Percentiles rank a stretch among this genome's conserved stretches.
Conservation (phyloP, 148 eudicot genomes). For the Silene latifolia region DNA sequence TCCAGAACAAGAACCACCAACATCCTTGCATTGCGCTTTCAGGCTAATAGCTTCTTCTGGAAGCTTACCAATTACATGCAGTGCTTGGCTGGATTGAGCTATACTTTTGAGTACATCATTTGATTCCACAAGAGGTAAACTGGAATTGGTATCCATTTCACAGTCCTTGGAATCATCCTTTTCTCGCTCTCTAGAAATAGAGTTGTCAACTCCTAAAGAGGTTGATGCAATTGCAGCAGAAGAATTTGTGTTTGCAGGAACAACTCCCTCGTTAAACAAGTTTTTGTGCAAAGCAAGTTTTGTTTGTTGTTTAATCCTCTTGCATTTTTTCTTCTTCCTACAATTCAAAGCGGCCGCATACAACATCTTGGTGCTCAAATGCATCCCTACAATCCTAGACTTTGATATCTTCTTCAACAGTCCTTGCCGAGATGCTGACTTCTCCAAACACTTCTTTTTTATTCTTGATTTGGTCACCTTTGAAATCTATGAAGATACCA, state of each 20-base stretch:
- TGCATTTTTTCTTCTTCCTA: slow-evolving; percentile 49
- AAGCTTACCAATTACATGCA: slow-evolving; percentile 27
- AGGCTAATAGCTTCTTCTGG: slow-evolving; percentile 13
- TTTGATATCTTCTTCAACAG: slow-evolving; percentile 34
- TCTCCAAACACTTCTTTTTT: slow-evolving; percentile 1
- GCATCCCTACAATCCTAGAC: slow-evolving; percentile 28
- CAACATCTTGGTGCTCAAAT: slow-evolving; percentile 56
- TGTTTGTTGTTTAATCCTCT: slow-evolving; percentile 26
- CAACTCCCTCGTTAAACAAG: slow-evolving; percentile 15
- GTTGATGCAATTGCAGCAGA: slow-evolving; percentile 28
- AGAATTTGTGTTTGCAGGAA: slow-evolving; percentile 33
- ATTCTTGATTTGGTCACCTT: slow-evolving; percentile 14
- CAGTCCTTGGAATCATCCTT: slow-evolving; percentile 15
- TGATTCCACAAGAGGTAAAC: slow-evolving; percentile 12
- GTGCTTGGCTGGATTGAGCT: slow-evolving; percentile 24
- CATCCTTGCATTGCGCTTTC: slow-evolving; percentile 21
- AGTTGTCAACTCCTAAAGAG: slow-evolving; percentile 22
- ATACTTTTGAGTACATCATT: slow-evolving; percentile 29
- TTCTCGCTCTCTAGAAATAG: slow-evolving; percentile 19
- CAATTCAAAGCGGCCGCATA: slow-evolving; percentile 36
- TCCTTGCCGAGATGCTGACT: slow-evolving; percentile 24
- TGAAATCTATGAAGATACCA: slow-evolving; percentile 18
- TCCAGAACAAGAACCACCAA: slow-evolving; percentile 21
- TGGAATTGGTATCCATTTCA: slow-evolving; percentile 7
- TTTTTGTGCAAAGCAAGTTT: slow-evolving; percentile 14